phyloP scores from a whole-genome alignment of 2,329 filamentous ascomycete species.

The Aspergillus flavus region DNA sequence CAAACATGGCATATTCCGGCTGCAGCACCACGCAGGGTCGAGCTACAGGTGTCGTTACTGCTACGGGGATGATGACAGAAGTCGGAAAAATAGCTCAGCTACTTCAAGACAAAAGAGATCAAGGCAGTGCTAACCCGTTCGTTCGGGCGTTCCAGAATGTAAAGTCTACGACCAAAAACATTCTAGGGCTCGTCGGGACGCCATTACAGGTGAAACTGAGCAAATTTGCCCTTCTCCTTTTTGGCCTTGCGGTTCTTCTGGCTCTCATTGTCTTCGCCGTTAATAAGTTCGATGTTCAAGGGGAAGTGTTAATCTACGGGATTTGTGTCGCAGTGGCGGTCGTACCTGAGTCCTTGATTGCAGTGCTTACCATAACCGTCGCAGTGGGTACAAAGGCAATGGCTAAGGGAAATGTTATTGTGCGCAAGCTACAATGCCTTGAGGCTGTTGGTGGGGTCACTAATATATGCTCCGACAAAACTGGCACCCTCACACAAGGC shows the following conservation, averaged over 20 bases:
- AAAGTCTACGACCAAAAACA: constrained; percentile 50
- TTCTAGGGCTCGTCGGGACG: constrained; percentile 65
- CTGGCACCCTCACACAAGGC: constrained; percentile 57
- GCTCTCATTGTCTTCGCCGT: constrained; percentile 66
- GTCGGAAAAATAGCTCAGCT: constrained; percentile 63
- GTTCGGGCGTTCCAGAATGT: constrained; percentile 40
- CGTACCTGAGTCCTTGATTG: constrained; percentile 66
- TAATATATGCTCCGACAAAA: constrained; percentile 62
- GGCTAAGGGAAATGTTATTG: constrained; percentile 56
- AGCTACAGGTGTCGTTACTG: constrained; percentile 60
- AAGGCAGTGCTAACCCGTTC: constrained; percentile 17
- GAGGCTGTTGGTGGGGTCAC: constrained; percentile 61
- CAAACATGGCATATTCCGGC: constrained; percentile 64
- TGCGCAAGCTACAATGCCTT: constrained; percentile 56
- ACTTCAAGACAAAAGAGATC: constrained; percentile 53
- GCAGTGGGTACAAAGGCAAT: constrained; percentile 58
- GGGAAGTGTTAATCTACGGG: constrained; percentile 63
- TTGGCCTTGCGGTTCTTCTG: constrained; percentile 67
- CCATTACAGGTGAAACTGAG: constrained; percentile 83
- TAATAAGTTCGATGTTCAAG: constrained; percentile 58
- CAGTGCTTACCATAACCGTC: constrained; percentile 64
- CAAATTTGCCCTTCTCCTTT: constrained; percentile 80
- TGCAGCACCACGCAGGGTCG: constrained; percentile 63
- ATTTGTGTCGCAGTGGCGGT: constrained; percentile 62
- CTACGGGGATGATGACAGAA: constrained; percentile 64